Evolutionary conservation across 495 filamentous ascomycete species (phyloP).

Genomic region (Lichina pygmaea): DNA sequence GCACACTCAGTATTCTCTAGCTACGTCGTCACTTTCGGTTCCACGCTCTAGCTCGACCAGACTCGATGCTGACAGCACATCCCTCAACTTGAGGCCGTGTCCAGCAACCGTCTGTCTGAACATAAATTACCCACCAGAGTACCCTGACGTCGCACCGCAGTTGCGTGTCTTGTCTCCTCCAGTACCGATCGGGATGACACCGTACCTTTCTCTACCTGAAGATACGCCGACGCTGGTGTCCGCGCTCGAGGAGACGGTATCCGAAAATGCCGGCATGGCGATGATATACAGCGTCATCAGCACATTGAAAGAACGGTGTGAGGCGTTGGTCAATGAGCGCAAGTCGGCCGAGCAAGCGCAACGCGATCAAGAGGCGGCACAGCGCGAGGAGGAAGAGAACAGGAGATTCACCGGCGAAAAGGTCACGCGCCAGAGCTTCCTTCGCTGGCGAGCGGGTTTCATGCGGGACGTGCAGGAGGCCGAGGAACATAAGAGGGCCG

Average conservation of each 20-base stretch:
- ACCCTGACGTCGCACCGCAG: constrained; percentile 61
- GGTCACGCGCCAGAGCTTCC: constrained; percentile 63
- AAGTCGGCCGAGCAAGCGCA: constrained; percentile 28
- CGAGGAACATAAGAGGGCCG: background rate
- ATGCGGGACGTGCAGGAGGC: constrained; percentile 46
- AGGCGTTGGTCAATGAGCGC: constrained; percentile 48
- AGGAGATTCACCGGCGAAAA: constrained; percentile 80
- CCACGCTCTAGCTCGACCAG: too few species aligned
- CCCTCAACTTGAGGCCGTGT: constrained; percentile 1
- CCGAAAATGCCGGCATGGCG: constrained; percentile 87
- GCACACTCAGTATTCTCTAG: too few species aligned
- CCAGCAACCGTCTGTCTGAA: constrained; percentile 43
- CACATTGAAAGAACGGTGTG: constrained; percentile 65
- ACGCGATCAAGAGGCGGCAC: constrained; percentile 36
- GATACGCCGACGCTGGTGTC: constrained; percentile 49
- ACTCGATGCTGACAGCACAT: background rate
- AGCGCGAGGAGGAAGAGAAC: constrained; percentile 77
- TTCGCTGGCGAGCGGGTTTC: constrained; percentile 60
- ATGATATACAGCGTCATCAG: constrained; percentile 88
- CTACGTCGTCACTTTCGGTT: too few species aligned
- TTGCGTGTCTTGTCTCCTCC: constrained; percentile 49
- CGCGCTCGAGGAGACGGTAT: constrained; percentile 37
- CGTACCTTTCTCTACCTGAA: constrained; percentile 29
- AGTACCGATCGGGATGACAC: constrained; percentile 32
- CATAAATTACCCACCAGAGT: constrained; percentile 61